Conservation (phyloP, 1,284 basidiomycete genomes). For the Wolfiporia cocos region DNA sequence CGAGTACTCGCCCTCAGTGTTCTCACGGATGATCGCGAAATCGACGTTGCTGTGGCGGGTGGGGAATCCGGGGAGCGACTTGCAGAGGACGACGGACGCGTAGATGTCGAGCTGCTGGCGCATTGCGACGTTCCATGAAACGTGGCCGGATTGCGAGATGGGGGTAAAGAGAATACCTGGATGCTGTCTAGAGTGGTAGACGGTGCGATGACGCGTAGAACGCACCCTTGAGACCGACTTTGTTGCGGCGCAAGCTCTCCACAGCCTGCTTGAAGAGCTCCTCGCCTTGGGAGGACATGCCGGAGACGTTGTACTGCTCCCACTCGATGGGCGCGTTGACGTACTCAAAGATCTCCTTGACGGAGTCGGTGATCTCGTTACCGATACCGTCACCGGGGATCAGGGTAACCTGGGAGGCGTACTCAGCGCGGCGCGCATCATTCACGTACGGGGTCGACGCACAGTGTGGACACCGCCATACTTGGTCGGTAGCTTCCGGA, state of each 20-base stretch:
- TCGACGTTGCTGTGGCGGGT: slow-evolving; percentile 97
- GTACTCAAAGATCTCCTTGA: slow-evolving; percentile 98
- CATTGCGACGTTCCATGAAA: slow-evolving; percentile 99
- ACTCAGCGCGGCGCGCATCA: background rate
- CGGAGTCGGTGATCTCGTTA: slow-evolving; percentile 94
- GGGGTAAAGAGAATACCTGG: slow-evolving; percentile 98
- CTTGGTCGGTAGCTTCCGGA: slow-evolving; percentile 83
- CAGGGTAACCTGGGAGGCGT: slow-evolving; percentile 68
- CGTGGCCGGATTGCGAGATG: slow-evolving; percentile 93
- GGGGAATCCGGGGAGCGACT: slow-evolving; percentile 94
- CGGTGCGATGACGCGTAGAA: slow-evolving; percentile 3
- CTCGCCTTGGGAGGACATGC: slow-evolving; percentile 92
- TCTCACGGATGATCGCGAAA: slow-evolving; percentile 99
- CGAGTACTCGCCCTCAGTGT: slow-evolving; percentile 99
- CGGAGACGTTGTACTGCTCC: slow-evolving; percentile 98
- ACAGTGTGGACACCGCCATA: slow-evolving; percentile 93
- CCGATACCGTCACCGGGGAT: slow-evolving; percentile 98
- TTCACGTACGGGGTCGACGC: slow-evolving; percentile 22
- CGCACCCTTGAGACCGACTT: slow-evolving; percentile 96
- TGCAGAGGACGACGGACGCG: slow-evolving; percentile 97
- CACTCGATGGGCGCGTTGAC: slow-evolving; percentile 99
- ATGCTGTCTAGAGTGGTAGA: slow-evolving; percentile 1
- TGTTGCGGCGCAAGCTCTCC: slow-evolving; percentile 95
- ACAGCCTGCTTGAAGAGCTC: slow-evolving; percentile 96
- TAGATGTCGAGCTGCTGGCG: slow-evolving; percentile 99